Evolutionary conservation across 164 flowering plant species (phyloP).

Genomic region (Buxus sempervirens): DNA sequence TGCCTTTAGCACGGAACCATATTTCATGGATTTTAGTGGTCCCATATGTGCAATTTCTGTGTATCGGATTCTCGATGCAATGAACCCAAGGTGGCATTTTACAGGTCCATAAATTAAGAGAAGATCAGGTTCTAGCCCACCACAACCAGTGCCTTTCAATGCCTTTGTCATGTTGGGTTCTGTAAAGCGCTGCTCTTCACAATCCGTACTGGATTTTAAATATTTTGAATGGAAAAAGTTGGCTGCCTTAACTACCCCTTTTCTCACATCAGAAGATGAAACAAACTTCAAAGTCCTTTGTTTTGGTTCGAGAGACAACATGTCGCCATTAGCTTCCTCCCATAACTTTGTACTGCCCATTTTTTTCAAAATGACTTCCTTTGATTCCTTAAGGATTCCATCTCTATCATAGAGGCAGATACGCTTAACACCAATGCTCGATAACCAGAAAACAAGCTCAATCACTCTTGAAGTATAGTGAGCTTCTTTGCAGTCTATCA

Average conservation of each 20-base stretch:
- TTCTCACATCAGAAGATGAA: conserved; percentile 75
- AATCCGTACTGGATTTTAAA: conserved; percentile 25
- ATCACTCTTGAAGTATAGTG: conserved; percentile 40
- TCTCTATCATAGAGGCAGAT: conserved; percentile 77
- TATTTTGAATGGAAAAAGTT: conserved; percentile 50
- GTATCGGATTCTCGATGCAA: conserved; percentile 84
- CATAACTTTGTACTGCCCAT: conserved; percentile 31
- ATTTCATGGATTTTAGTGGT: conserved; percentile 51
- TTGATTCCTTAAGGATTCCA: conserved; percentile 78
- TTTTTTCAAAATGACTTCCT: conserved; percentile 45
- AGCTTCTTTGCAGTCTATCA: conserved; percentile 86
- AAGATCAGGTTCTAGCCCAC: conserved; percentile 74
- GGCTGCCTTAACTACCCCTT: conserved; percentile 78
- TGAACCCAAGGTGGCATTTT: conserved; percentile 89
- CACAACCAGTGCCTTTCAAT: conserved; percentile 53
- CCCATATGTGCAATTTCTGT: conserved; percentile 94
- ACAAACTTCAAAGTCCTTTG: conserved; percentile 53
- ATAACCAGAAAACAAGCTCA: conserved; percentile 65
- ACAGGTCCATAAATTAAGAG: conserved; percentile 78
- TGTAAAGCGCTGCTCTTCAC: conserved; percentile 39
- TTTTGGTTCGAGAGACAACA: conserved; percentile 17
- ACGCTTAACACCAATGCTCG: conserved; percentile 56
- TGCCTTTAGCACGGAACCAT: conserved; percentile 58
- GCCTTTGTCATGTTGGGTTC: conserved; percentile 63
- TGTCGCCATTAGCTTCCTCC: conserved; percentile 36